These are phyloP conservation scores for Boletus insuetus DNA, from an alignment of 768 basidiomycete species.

Conservation along the genomic window DNA sequence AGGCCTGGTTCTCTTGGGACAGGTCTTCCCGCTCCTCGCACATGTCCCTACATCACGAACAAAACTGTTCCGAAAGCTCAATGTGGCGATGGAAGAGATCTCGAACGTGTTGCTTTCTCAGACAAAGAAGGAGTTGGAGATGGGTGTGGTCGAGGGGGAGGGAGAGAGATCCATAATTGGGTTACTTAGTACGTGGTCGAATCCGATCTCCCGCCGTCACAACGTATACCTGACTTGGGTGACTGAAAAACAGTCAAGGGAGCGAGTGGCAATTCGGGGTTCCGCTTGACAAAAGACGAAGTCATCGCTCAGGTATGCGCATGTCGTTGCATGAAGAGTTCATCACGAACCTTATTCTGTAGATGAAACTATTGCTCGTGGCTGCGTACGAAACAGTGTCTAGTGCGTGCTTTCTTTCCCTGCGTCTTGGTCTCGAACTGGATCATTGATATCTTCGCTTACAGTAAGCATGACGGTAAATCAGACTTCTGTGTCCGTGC, in stretches of 20 bases:
- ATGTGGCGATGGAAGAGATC: constrained; percentile 36
- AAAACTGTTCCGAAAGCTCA: constrained; percentile 30
- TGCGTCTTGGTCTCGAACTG: background rate
- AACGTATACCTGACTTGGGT: background rate
- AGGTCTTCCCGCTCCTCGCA: constrained; percentile 36
- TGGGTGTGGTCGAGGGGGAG: constrained; percentile 13
- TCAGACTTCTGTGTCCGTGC: background rate
- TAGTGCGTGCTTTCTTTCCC: background rate
- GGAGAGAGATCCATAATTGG: constrained; percentile 28
- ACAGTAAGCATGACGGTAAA: background rate
- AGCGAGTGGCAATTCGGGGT: constrained; percentile 17
- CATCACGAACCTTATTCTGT: background rate
- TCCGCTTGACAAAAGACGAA: background rate
- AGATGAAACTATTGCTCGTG: background rate
- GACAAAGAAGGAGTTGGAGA: constrained; percentile 33
- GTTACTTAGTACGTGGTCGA: constrained; percentile 14
- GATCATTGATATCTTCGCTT: background rate
- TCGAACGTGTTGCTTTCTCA: constrained; percentile 38
- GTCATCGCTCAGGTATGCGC: background rate
- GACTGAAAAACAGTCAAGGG: constrained; percentile 32
- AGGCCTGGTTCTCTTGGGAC: constrained; percentile 35
- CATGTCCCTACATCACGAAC: constrained; percentile 37
- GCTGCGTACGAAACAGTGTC: background rate
- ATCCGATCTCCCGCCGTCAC: constrained; percentile 13
- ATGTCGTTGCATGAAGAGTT: background rate